A percentile compares a stretch with the other conserved stretches of the same genome.
Evolutionary conservation across 2,329 filamentous ascomycete species (phyloP).

Genomic region (Nemania diffusa): DNA sequence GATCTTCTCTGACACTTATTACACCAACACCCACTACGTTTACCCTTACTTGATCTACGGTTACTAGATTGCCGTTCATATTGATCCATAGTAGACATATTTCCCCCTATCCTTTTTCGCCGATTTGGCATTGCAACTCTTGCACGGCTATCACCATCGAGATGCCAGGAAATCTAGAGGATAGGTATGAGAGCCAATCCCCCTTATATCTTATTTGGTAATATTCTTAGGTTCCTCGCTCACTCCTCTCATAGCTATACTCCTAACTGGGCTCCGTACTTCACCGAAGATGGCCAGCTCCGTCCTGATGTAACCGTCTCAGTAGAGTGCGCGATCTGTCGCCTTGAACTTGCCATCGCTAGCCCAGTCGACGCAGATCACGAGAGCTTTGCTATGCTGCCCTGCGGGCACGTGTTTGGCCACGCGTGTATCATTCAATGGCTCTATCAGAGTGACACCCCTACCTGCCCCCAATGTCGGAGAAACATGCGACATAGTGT

Average conservation of each 20-base stretch:
- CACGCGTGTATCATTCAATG: conserved; percentile 3
- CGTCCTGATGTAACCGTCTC: neutral
- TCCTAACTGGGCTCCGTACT: conserved; percentile 20
- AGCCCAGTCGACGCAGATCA: neutral
- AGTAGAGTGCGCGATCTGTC: conserved; percentile 27
- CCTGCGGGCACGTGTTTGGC: conserved; percentile 33
- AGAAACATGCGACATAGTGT: neutral
- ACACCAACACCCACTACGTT: neutral
- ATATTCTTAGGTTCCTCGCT: neutral
- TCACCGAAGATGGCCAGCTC: neutral
- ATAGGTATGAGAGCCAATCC: conserved; percentile 6
- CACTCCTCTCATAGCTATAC: conserved; percentile 13
- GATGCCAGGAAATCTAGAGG: neutral
- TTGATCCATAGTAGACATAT: too few relatives aligned
- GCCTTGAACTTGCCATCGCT: conserved; percentile 16
- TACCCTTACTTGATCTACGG: neutral
- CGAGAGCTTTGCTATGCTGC: conserved; percentile 21
- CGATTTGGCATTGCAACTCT: neutral
- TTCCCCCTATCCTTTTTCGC: neutral
- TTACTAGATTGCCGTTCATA: too few relatives aligned
- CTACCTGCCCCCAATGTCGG: conserved; percentile 28
- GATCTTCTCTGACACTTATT: too few relatives aligned
- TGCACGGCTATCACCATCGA: neutral
- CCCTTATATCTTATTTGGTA: neutral
- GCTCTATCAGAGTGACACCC: neutral